Evolutionary conservation across 176 grass and related monocot species (phyloP).

Genomic region (Musa troglodytarum): DNA sequence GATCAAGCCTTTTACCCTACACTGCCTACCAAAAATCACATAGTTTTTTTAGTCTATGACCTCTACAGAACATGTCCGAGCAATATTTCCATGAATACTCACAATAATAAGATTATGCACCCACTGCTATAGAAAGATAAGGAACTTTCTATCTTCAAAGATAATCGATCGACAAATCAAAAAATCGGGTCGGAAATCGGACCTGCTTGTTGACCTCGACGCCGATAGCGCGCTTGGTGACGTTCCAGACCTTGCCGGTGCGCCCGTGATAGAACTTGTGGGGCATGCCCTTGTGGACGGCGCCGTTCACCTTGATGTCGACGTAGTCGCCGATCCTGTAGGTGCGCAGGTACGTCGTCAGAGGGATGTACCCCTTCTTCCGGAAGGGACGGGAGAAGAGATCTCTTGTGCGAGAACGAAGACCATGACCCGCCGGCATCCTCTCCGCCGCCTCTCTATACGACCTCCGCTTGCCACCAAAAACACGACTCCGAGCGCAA

Average conservation of each 20-base stretch:
- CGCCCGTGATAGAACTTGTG: conserved; percentile 14
- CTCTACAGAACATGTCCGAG: not conserved
- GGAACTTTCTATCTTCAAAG: too few species aligned
- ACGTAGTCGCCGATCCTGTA: conserved; percentile 9
- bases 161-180: not conserved
- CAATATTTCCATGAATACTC: not conserved
- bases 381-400: conserved; percentile 5
- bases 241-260: conserved; percentile 6
- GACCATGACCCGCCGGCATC: conserved; percentile 10
- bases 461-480: not conserved
- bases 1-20: not conserved
- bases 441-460: not conserved
- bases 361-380: conserved; percentile 9
- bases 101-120: not conserved
- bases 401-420: conserved; percentile 7
- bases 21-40: not conserved
- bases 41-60: not conserved
- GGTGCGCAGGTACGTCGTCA: conserved; percentile 6
- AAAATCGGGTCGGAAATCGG: not conserved
- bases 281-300: conserved; percentile 11
- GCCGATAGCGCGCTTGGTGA: conserved; percentile 13
- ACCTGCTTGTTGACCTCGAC: conserved; percentile 8
- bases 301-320: conserved; percentile 10
- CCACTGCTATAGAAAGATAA: not conserved
- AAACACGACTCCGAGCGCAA: not conserved